These are phyloP conservation scores for Nitzschia sp. DNA, from an alignment of 108 stramenopile genomes.

Conservation along the genomic window DNA sequence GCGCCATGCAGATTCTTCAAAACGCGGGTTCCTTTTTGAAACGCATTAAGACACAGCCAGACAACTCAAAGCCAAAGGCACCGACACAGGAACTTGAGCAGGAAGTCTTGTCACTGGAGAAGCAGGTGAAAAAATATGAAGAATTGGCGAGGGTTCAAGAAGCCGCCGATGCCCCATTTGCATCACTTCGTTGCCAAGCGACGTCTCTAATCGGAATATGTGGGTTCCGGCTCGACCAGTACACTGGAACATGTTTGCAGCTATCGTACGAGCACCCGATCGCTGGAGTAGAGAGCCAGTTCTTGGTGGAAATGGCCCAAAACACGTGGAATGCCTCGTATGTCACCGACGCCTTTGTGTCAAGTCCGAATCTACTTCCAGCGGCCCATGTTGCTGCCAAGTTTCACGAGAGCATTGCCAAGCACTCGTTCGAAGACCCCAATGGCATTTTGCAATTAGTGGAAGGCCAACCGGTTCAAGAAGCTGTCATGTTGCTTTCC, in stretches of 20 bases:
- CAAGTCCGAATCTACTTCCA: background rate
- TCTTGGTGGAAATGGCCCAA: background rate
- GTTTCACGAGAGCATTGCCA: background rate
- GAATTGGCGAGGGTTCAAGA: background rate
- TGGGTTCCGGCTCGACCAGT: slow-evolving; percentile 27
- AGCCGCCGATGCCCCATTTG: slow-evolving; percentile 16
- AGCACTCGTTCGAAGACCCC: background rate
- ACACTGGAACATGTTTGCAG: background rate
- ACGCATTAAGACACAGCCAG: background rate
- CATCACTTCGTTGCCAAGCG: slow-evolving; percentile 23
- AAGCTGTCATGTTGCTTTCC: slow-evolving; percentile 7
- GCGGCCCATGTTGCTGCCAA: slow-evolving; percentile 11
- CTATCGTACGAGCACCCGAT: slow-evolving; percentile 15
- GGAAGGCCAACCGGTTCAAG: background rate
- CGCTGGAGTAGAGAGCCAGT: slow-evolving; percentile 5
- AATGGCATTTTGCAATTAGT: background rate
- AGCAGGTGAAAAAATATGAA: background rate
- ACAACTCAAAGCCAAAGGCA: background rate
- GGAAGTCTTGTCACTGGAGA: slow-evolving; percentile 16
- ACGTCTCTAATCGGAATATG: slow-evolving; percentile 19
- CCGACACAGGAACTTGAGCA: slow-evolving; percentile 1
- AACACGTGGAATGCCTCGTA: background rate
- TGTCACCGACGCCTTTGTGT: background rate
- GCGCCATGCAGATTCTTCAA: background rate
- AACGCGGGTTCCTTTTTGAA: background rate